Percentiles rank a stretch among this genome's conserved stretches.
Evolutionary conservation across 139 green algal species (phyloP).

Genomic region (Coelastrella sp.): DNA sequence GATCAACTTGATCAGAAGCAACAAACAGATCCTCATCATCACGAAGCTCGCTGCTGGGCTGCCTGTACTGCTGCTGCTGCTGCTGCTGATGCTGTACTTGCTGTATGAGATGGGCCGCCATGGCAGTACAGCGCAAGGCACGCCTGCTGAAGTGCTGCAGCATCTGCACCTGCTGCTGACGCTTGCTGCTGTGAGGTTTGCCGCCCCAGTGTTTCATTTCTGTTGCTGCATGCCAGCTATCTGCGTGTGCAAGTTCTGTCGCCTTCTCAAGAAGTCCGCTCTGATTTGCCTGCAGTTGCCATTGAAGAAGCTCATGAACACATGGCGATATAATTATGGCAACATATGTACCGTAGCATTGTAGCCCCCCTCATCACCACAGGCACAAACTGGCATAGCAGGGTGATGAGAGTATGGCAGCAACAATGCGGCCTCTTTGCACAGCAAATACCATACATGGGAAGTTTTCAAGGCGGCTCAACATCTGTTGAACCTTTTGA

Average conservation of each 20-base stretch:
- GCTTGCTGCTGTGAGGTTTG: background rate
- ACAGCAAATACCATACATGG: too few relatives aligned
- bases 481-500: too few relatives aligned
- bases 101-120: background rate
- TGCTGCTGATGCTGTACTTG: slow-evolving; percentile 33
- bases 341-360: too few relatives aligned
- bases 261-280: background rate
- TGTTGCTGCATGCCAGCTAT: background rate
- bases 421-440: too few relatives aligned
- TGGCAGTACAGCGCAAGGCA: background rate
- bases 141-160: background rate
- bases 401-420: too few relatives aligned
- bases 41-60: background rate
- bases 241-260: background rate
- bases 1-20: background rate
- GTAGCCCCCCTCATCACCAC: too few relatives aligned
- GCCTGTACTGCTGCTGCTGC: background rate
- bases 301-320: background rate
- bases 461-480: too few relatives aligned
- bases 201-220: too few relatives aligned
- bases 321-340: too few relatives aligned
- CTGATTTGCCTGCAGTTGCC: background rate
- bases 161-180: slow-evolving; percentile 11
- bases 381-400: too few relatives aligned
- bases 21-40: slow-evolving; percentile 4